These are phyloP conservation scores for Decorospora gaudefroyi DNA, from an alignment of 2,329 filamentous ascomycete species.

Conservation along the genomic window DNA sequence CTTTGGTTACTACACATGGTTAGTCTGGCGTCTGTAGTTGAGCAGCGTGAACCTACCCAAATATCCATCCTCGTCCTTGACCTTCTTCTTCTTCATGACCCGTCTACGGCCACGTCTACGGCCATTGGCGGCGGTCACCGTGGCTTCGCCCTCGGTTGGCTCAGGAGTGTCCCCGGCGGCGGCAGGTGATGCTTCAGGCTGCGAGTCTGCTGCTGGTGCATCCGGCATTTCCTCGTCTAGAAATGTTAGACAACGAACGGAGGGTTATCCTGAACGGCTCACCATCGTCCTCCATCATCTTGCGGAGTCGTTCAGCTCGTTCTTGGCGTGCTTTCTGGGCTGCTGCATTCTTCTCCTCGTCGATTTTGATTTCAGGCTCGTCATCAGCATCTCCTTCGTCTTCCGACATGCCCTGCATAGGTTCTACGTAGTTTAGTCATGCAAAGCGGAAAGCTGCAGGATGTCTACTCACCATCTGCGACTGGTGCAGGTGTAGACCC, in stretches of 20 bases:
- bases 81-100: constrained; percentile 84
- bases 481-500: constrained; percentile 47
- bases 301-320: constrained; percentile 66
- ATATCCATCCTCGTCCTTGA: constrained; percentile 87
- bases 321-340: constrained; percentile 59
- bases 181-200: constrained; percentile 44
- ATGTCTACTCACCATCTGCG: constrained; percentile 55
- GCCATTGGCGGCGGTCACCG: constrained; percentile 62
- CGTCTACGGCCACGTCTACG: constrained; percentile 75
- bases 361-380: constrained; percentile 36
- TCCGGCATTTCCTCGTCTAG: constrained; percentile 64
- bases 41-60: constrained; percentile 63
- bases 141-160: constrained; percentile 31
- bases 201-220: constrained; percentile 50
- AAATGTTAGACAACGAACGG: constrained; percentile 23
- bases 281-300: constrained; percentile 77
- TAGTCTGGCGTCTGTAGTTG: constrained; percentile 7
- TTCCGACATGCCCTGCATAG: constrained; percentile 60
- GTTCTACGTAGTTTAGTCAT: constrained; percentile 46
- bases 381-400: constrained; percentile 44
- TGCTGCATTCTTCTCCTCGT: constrained; percentile 40
- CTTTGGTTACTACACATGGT: constrained; percentile 71
- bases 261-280: constrained; percentile 6
- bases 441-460: background rate
- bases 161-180: constrained; percentile 26